Evolutionary conservation across 2,329 filamentous ascomycete genomes (phyloP).

Genomic region (Eurotiales sp.): DNA sequence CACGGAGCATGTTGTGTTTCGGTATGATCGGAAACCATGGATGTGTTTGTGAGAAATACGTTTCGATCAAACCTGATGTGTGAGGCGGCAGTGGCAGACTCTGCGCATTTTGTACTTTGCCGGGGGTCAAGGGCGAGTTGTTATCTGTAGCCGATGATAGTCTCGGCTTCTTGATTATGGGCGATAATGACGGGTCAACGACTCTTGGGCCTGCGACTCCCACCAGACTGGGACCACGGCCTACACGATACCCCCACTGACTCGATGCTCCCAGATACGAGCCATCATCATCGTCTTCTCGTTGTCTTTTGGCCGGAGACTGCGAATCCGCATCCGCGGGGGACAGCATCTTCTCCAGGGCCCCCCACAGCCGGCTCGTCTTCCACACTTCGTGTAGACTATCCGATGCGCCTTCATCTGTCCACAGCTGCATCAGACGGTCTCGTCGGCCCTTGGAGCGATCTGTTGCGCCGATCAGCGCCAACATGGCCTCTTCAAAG

Average conservation of each 20-base stretch:
- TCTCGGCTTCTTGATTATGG: constrained; percentile 26
- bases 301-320: constrained; percentile 30
- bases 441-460: constrained; percentile 29
- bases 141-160: constrained; percentile 19
- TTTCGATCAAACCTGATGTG: constrained; percentile 52
- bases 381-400: constrained; percentile 44
- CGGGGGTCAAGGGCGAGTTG: not conserved
- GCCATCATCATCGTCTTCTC: constrained; percentile 26
- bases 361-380: constrained; percentile 35
- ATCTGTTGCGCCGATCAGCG: constrained; percentile 34
- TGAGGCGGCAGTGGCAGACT: constrained; percentile 44
- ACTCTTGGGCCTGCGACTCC: constrained; percentile 29
- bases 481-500: constrained; percentile 40
- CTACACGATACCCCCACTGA: constrained; percentile 32
- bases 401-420: constrained; percentile 38
- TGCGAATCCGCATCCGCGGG: constrained; percentile 24
- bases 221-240: constrained; percentile 23
- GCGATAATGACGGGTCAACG: constrained; percentile 23
- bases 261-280: constrained; percentile 14
- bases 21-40: constrained; percentile 59
- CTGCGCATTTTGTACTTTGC: constrained; percentile 6
- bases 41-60: constrained; percentile 57
- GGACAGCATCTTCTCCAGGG: constrained; percentile 41
- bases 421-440: constrained; percentile 37
- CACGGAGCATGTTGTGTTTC: constrained; percentile 54